A percentile compares a stretch with the other conserved stretches of the same genome.
These are phyloP conservation scores for Scalesia atractyloides DNA, from an alignment of 129 eudicot genomes.

Conservation along the genomic window DNA sequence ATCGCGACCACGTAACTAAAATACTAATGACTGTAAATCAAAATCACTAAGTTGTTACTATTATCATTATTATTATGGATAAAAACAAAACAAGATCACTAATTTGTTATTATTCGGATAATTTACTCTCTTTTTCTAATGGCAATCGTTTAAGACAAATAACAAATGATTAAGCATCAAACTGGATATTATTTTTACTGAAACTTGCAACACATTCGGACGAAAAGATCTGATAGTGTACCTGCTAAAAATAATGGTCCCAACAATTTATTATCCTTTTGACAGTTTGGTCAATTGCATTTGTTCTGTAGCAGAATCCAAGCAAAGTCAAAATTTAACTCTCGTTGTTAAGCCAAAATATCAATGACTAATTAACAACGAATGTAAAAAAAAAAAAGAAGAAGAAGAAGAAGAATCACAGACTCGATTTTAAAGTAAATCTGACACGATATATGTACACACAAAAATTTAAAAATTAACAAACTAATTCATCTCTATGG, in stretches of 20 bases:
- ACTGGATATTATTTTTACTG: neutral
- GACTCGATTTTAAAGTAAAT: conserved; percentile 19
- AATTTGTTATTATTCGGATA: too few species aligned
- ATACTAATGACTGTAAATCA: neutral
- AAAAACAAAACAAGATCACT: neutral
- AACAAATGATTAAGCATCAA: neutral
- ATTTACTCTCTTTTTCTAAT: too few species aligned
- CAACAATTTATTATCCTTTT: conserved; percentile 7
- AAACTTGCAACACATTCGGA: neutral
- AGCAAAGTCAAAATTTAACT: neutral
- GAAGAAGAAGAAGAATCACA: conserved; percentile 9
- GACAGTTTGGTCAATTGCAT: conserved; percentile 6
- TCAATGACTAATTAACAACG: conserved; percentile 6
- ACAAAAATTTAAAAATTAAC: neutral
- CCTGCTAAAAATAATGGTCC: conserved; percentile 7
- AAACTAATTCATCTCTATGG: conserved; percentile 47
- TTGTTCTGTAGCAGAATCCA: conserved; percentile 19
- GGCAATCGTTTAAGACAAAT: neutral
- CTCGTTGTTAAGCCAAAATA: conserved; percentile 21
- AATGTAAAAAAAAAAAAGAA: neutral
- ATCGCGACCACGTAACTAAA: neutral
- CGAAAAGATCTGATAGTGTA: neutral
- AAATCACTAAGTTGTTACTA: neutral
- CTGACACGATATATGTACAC: conserved; percentile 17
- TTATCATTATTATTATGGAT: too few species aligned